These are phyloP conservation scores for Aspergillus niger DNA, from an alignment of 2,329 filamentous ascomycete genomes.

Conservation along the genomic window DNA sequence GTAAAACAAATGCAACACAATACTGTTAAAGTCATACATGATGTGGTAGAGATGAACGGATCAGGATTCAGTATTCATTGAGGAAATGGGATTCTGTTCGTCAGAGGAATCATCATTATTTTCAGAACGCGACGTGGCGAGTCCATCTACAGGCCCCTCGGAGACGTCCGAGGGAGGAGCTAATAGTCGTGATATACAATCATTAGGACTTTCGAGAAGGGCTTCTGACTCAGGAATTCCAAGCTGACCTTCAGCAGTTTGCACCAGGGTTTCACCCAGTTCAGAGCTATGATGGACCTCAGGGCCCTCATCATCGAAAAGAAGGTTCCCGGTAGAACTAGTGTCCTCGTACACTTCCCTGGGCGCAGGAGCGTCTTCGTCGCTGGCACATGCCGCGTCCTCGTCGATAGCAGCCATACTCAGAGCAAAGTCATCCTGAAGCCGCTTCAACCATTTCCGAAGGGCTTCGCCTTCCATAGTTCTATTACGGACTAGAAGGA, in stretches of 20 bases:
- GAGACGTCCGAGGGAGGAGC: not conserved
- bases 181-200: not conserved
- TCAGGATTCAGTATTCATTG: not conserved
- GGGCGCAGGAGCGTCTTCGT: constrained; percentile 7
- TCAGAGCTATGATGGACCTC: not conserved
- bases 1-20: not conserved
- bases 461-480: constrained; percentile 66
- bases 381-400: constrained; percentile 24
- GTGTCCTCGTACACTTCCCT: not conserved
- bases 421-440: constrained; percentile 74
- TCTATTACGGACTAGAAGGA: constrained; percentile 68
- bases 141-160: not conserved
- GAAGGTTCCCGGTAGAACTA: not conserved
- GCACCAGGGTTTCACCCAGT: not conserved
- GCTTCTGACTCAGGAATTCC: not conserved
- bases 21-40: not conserved
- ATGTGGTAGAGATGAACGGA: not conserved
- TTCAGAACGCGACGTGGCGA: no score
- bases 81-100: not conserved
- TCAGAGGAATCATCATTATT: not conserved
- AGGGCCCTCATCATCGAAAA: not conserved
- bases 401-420: constrained; percentile 69
- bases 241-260: not conserved
- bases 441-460: constrained; percentile 61
- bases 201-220: not conserved